Conservation (phyloP, 345 rosid species). For the Eucalyptus melliodora region DNA sequence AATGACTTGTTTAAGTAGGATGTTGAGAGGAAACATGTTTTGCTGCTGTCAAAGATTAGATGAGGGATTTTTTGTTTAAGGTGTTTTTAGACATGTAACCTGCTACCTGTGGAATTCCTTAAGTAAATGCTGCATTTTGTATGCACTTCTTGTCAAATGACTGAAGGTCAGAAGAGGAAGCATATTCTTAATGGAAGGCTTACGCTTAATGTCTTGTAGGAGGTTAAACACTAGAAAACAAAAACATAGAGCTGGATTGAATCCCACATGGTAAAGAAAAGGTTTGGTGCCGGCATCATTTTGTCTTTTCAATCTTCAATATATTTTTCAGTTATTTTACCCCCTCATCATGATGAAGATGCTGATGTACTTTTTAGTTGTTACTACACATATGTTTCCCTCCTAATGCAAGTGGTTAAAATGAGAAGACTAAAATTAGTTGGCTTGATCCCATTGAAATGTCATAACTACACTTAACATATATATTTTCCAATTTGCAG, state of each 20-base stretch:
- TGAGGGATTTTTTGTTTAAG: not conserved
- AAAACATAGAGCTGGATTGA: not conserved
- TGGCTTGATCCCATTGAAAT: not conserved
- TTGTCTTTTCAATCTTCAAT: not conserved
- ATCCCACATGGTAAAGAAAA: not conserved
- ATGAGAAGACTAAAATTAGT: not conserved
- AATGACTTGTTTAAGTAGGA: not conserved
- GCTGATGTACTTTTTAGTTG: not conserved
- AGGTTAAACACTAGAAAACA: not conserved
- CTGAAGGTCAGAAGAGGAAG: not conserved
- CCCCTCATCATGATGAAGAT: not conserved
- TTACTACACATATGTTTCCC: not conserved
- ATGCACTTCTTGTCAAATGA: not conserved
- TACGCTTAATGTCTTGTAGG: not conserved
- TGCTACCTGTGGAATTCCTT: not conserved
- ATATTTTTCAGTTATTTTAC: not conserved
- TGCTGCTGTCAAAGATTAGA: not conserved
- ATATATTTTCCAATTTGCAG: not conserved
- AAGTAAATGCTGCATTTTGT: not conserved
- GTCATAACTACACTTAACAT: not conserved
- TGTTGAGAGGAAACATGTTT: not conserved
- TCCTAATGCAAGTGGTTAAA: not conserved
- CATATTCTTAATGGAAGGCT: not conserved
- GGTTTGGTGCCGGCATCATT: not conserved
- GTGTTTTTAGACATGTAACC: not conserved